Evolutionary conservation across 129 eudicot genomes (phyloP).

Genomic region (Dittrichia graveolens): DNA sequence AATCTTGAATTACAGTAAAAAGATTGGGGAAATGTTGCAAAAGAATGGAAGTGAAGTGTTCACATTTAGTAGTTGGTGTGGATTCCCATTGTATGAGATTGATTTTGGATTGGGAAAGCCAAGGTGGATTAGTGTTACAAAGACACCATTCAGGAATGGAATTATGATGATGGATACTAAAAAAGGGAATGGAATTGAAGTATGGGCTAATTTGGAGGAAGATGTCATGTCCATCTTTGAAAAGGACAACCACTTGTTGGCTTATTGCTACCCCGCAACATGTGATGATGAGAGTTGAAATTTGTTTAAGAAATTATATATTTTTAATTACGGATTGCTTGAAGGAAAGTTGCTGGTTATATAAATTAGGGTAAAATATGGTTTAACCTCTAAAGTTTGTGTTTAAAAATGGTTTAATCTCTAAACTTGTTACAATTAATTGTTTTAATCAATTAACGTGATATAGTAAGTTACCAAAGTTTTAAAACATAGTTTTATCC

Average conservation of each 20-base stretch:
- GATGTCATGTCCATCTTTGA: conserved; percentile 35
- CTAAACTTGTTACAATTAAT: no score
- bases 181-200: conserved; percentile 41
- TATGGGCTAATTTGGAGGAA: conserved; percentile 36
- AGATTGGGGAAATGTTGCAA: conserved; percentile 24
- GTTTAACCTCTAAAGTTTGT: no score
- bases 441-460: no score
- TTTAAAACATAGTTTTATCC: no score
- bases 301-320: background rate
- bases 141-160: conserved; percentile 26
- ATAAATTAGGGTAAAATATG: no score
- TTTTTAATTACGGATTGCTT: background rate
- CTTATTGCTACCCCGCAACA: conserved; percentile 28
- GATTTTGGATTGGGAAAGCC: conserved; percentile 51
- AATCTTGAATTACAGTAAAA: conserved; percentile 25
- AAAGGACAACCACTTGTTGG: conserved; percentile 28
- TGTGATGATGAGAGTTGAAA: conserved; percentile 12
- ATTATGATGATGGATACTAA: conserved; percentile 37
- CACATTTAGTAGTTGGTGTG: conserved; percentile 38
- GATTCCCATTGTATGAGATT: conserved; percentile 31
- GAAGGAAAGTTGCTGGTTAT: no score
- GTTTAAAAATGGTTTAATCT: no score
- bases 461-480: no score
- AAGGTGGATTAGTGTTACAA: conserved; percentile 34
- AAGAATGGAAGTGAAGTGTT: conserved; percentile 30